A percentile compares a stretch with the other conserved stretches of the same genome.
Evolutionary conservation across 2,329 filamentous ascomycete species (phyloP).

Genomic region (Neocatenulostroma microsporum): DNA sequence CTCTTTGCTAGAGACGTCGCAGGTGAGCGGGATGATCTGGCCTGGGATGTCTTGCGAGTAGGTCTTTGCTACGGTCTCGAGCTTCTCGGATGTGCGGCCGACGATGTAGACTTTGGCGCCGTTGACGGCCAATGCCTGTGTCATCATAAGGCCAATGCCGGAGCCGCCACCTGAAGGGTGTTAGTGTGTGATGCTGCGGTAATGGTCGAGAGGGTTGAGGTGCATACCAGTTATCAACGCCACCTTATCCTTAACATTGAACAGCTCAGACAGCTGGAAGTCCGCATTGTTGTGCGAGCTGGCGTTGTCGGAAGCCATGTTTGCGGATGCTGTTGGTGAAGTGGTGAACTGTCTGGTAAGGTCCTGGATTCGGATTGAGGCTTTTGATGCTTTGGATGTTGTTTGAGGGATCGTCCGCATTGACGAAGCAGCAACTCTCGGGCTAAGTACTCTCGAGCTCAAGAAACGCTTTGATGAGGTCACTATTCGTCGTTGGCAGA

Average conservation of each 20-base stretch:
- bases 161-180: constrained; percentile 33
- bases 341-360: not conserved
- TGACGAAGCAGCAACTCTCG: not conserved
- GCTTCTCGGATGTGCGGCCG: constrained; percentile 42
- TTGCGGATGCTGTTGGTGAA: constrained; percentile 4
- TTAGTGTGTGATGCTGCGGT: constrained; percentile 1
- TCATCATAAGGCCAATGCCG: constrained; percentile 43
- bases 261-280: constrained; percentile 29
- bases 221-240: constrained; percentile 32
- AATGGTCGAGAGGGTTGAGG: not conserved
- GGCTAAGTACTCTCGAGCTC: not conserved
- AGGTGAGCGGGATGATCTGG: constrained; percentile 40
- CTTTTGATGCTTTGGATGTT: too few relatives aligned
- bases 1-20: constrained; percentile 39
- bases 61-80: constrained; percentile 38
- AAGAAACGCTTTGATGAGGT: not conserved
- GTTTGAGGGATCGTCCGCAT: too few relatives aligned
- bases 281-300: constrained; percentile 27
- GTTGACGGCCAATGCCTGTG: constrained; percentile 38
- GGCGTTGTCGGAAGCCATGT: constrained; percentile 22
- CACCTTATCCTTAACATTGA: constrained; percentile 34
- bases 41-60: constrained; percentile 39
- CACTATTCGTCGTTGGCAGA: not conserved
- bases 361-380: not conserved
- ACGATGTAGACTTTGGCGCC: constrained; percentile 42